Evolutionary conservation across 108 stramenopile genomes (phyloP).

Genomic region (Stephanodiscus triporus): DNA sequence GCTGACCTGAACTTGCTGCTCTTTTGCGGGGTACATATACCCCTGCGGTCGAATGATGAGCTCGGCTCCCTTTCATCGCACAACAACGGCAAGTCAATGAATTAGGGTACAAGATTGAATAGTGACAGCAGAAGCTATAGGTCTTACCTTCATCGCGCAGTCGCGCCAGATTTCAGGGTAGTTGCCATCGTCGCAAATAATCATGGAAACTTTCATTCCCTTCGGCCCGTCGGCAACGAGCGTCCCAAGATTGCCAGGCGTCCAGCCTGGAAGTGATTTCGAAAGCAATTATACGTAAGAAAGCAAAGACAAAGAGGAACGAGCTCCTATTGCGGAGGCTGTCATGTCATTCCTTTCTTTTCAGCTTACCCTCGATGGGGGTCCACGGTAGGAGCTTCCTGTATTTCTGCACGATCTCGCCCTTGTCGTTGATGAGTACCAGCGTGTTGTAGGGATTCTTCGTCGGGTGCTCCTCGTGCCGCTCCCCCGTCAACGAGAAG

Average conservation of each 20-base stretch:
- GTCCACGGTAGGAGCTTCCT: conserved; percentile 83
- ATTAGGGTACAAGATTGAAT: too few species aligned
- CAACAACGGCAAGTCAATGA: too few species aligned
- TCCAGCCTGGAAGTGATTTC: conserved; percentile 51
- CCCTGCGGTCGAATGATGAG: conserved; percentile 79
- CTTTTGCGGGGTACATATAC: conserved; percentile 86
- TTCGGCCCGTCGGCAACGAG: conserved; percentile 76
- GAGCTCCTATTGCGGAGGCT: too few species aligned
- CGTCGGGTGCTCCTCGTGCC: conserved; percentile 80
- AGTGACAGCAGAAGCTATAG: too few species aligned
- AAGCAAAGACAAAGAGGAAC: too few species aligned
- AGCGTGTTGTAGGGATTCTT: conserved; percentile 87
- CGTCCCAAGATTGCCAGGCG: conserved; percentile 75
- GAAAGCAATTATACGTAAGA: too few species aligned
- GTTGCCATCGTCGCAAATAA: conserved; percentile 87
- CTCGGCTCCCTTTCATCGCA: conserved; percentile 58
- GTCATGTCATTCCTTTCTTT: too few species aligned
- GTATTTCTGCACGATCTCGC: conserved; percentile 85
- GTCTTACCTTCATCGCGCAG: conserved; percentile 68
- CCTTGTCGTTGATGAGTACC: conserved; percentile 76
- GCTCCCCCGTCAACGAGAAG: conserved; percentile 77
- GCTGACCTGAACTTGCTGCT: conserved; percentile 81
- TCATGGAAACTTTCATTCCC: conserved; percentile 82
- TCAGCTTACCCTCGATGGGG: conserved; percentile 66
- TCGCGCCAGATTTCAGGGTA: conserved; percentile 79